phyloP scores from a whole-genome alignment of 192 early-diverging fungal species.

The Entomortierella parvispora region DNA sequence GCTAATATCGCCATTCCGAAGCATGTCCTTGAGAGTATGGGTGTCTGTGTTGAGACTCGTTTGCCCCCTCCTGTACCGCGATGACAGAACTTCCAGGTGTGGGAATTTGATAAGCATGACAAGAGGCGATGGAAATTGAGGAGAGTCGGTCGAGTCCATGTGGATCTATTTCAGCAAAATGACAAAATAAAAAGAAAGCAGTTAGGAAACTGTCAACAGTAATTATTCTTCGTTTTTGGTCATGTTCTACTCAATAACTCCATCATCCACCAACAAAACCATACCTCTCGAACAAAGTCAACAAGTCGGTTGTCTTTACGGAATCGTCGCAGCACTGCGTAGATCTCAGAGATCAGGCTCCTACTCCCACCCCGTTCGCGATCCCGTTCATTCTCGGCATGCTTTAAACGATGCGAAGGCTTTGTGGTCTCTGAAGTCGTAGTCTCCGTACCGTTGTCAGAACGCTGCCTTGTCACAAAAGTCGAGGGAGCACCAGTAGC shows the following conservation, averaged over 20 bases:
- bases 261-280: background rate
- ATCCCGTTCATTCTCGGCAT: slow-evolving; percentile 47
- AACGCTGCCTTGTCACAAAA: background rate
- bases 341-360: slow-evolving; percentile 49
- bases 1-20: slow-evolving; percentile 41
- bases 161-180: slow-evolving; percentile 32
- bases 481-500: background rate
- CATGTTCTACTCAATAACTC: background rate
- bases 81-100: slow-evolving; percentile 44
- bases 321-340: slow-evolving; percentile 59
- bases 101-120: slow-evolving; percentile 66
- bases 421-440: background rate
- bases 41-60: slow-evolving; percentile 54
- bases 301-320: slow-evolving; percentile 52
- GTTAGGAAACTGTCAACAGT: background rate
- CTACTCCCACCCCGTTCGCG: slow-evolving; percentile 43
- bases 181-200: background rate
- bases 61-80: slow-evolving; percentile 51
- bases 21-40: slow-evolving; percentile 53
- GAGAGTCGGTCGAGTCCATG: slow-evolving; percentile 61
- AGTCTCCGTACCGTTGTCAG: background rate
- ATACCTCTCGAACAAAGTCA: slow-evolving; percentile 54
- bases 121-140: slow-evolving; percentile 53
- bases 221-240: background rate
- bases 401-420: slow-evolving; percentile 14